These are phyloP conservation scores for Picea sitchensis DNA, from an alignment of 75 land plant species.

Conservation along the genomic window DNA sequence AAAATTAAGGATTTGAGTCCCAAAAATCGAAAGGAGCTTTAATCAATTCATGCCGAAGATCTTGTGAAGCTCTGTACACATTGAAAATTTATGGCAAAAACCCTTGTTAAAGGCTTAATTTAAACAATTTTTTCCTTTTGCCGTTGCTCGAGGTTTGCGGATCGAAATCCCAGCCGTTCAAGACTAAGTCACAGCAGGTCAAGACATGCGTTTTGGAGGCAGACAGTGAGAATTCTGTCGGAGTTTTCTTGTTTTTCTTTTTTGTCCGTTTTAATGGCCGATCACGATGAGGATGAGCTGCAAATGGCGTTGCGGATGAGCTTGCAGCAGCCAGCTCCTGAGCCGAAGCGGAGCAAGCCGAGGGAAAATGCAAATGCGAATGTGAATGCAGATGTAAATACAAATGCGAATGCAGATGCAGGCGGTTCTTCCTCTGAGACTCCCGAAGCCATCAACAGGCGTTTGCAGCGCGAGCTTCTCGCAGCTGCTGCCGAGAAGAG, in stretches of 20 bases:
- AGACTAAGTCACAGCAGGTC: neutral
- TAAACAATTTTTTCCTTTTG: neutral
- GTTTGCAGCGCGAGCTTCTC: conserved; percentile 78
- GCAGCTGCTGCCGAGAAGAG: conserved; percentile 97
- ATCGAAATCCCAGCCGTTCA: neutral
- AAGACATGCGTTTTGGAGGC: neutral
- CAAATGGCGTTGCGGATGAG: conserved; percentile 92
- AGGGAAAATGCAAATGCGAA: conserved; percentile 26
- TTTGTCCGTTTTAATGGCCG: conserved; percentile 34
- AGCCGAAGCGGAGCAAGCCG: conserved; percentile 92
- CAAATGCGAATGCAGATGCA: neutral
- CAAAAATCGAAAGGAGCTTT: no score
- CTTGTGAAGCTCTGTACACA: no score
- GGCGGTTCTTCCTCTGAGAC: conserved; percentile 34
- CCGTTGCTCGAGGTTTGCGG: neutral
- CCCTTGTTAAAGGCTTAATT: no score
- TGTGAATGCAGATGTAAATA: no score
- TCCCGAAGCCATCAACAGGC: conserved; percentile 48
- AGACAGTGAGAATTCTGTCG: neutral
- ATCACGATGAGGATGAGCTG: conserved; percentile 90
- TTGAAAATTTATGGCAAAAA: no score
- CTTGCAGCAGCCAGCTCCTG: conserved; percentile 77
- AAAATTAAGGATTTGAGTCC: no score
- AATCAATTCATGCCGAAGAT: no score
- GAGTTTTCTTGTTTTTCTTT: neutral